Evolutionary conservation across 768 basidiomycete genomes (phyloP).

Genomic region (Hebeloma cylindrosporum): DNA sequence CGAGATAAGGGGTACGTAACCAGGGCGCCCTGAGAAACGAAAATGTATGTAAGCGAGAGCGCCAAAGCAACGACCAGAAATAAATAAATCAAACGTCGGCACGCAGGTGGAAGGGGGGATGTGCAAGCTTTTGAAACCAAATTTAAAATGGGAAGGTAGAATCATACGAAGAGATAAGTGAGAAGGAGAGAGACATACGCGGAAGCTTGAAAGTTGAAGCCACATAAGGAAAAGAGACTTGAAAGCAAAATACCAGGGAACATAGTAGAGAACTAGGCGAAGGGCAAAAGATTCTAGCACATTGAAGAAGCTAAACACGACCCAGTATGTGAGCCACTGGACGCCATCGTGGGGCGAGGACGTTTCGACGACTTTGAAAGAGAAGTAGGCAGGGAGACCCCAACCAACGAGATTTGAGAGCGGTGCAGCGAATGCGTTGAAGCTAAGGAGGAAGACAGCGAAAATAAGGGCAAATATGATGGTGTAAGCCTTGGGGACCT

Average conservation of each 20-base stretch:
- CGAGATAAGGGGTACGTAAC: no score
- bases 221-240: slow-evolving; percentile 90
- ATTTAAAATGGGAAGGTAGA: no score
- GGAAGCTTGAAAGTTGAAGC: slow-evolving; percentile 83
- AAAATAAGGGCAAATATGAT: slow-evolving; percentile 70
- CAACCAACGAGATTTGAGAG: slow-evolving; percentile 94
- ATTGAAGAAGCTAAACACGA: slow-evolving; percentile 90
- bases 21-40: no score
- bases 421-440: slow-evolving; percentile 89
- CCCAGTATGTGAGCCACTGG: slow-evolving; percentile 98
- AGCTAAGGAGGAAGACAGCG: slow-evolving; percentile 68
- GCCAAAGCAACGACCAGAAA: no score
- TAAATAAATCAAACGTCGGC: no score
- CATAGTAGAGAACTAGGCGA: slow-evolving; percentile 81
- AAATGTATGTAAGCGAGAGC: no score
- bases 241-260: slow-evolving; percentile 92
- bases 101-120: no score
- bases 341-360: slow-evolving; percentile 78
- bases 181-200: slow-evolving; percentile 56
- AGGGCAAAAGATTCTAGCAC: slow-evolving; percentile 85
- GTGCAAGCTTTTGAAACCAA: no score
- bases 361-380: slow-evolving; percentile 88
- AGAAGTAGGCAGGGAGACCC: slow-evolving; percentile 91
- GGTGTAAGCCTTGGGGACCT: slow-evolving; percentile 88
- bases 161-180: neutral